Percentiles rank a stretch among this genome's conserved stretches.
These are phyloP conservation scores for Cercospora sp. DNA, from an alignment of 2,329 filamentous ascomycete species.

Conservation along the genomic window DNA sequence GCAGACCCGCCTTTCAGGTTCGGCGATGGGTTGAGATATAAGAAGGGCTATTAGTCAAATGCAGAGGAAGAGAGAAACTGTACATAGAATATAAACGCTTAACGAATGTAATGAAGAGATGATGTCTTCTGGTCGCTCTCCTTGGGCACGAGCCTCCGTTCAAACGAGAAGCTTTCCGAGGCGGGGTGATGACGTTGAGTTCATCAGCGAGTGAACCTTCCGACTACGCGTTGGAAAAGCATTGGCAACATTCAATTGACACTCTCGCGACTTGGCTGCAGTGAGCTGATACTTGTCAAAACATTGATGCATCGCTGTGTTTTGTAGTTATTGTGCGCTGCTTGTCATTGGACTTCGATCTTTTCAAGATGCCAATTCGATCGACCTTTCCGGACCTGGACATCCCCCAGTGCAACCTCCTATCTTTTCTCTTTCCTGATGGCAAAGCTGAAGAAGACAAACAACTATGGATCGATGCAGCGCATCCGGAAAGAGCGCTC, in stretches of 20 bases:
- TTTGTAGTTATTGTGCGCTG: background rate
- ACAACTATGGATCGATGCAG: slow-evolving; percentile 18
- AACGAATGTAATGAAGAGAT: background rate
- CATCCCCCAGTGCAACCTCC: slow-evolving; percentile 15
- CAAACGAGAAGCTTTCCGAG: background rate
- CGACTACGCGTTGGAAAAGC: background rate
- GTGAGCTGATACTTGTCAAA: background rate
- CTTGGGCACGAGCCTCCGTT: background rate
- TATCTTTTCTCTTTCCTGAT: slow-evolving; percentile 15
- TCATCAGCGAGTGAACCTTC: background rate
- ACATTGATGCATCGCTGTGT: background rate
- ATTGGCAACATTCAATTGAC: background rate
- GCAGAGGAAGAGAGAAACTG: too few species aligned
- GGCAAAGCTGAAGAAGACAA: slow-evolving; percentile 7
- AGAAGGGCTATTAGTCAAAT: background rate
- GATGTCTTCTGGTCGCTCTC: background rate
- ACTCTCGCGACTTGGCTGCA: background rate
- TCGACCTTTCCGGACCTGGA: slow-evolving; percentile 6
- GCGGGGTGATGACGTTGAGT: background rate
- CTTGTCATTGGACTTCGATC: background rate
- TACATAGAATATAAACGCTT: background rate
- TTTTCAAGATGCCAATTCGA: slow-evolving; percentile 7
- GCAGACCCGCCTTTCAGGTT: slow-evolving; percentile 40
- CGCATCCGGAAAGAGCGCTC: background rate
- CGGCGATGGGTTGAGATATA: slow-evolving; percentile 41